A percentile compares a stretch with the other conserved stretches of the same genome.
Evolutionary conservation across 2,329 filamentous ascomycete genomes (phyloP).

Genomic region (Akanthomyces uredinophilus): DNA sequence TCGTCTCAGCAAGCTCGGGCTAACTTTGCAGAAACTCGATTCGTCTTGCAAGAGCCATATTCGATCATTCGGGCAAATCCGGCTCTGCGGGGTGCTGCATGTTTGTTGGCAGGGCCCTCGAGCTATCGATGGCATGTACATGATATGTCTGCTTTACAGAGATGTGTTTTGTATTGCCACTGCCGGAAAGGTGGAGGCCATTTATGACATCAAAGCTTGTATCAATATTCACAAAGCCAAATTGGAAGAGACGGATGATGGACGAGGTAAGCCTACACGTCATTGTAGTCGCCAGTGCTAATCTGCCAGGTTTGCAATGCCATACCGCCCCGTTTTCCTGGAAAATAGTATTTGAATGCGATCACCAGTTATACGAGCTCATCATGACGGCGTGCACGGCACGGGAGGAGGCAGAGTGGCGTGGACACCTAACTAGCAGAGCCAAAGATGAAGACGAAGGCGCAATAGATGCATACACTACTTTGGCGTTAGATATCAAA

Average conservation of each 20-base stretch:
- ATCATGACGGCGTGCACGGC: slow-evolving; percentile 81
- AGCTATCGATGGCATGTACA: slow-evolving; percentile 69
- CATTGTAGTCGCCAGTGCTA: background rate
- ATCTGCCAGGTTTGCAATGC: slow-evolving; percentile 69
- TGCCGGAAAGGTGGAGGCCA: slow-evolving; percentile 56
- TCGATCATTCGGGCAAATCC: slow-evolving; percentile 72
- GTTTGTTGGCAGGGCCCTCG: slow-evolving; percentile 72
- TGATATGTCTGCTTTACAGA: slow-evolving; percentile 80
- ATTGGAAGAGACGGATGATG: slow-evolving; percentile 70
- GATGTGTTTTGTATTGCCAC: slow-evolving; percentile 73
- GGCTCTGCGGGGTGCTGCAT: slow-evolving; percentile 77
- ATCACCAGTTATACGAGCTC: slow-evolving; percentile 74
- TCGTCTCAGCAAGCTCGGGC: background rate
- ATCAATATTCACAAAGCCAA: slow-evolving; percentile 62
- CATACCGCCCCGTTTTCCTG: slow-evolving; percentile 82
- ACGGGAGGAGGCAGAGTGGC: slow-evolving; percentile 78
- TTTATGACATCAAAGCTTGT: slow-evolving; percentile 70
- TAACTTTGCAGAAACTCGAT: slow-evolving; percentile 39
- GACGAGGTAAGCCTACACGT: slow-evolving; percentile 51
- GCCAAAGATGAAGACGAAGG: slow-evolving; percentile 43
- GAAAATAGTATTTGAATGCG: slow-evolving; percentile 81
- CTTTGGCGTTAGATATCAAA: slow-evolving; percentile 65
- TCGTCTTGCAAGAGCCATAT: slow-evolving; percentile 59
- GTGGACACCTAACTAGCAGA: slow-evolving; percentile 54
- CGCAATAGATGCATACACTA: slow-evolving; percentile 45